These are phyloP conservation scores for Clonostachys rhizophaga DNA, from an alignment of 2,329 filamentous ascomycete genomes.

Conservation along the genomic window DNA sequence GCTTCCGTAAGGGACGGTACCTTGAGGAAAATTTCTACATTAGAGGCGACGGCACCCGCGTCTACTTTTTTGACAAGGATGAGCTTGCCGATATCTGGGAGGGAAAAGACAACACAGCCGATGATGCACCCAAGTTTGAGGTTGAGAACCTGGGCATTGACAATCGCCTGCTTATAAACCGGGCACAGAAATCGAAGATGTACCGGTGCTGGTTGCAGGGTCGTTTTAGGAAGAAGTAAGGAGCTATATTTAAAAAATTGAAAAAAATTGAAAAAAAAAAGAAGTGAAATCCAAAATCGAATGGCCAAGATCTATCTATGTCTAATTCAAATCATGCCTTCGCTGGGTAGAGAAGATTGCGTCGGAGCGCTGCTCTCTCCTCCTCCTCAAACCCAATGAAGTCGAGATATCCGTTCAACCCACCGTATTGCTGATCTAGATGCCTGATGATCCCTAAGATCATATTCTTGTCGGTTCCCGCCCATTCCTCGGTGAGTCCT, in stretches of 20 bases:
- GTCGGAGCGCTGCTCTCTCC: slow-evolving; percentile 33
- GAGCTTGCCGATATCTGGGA: slow-evolving; percentile 80
- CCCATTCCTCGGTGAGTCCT: slow-evolving; percentile 72
- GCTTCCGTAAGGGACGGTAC: slow-evolving; percentile 93
- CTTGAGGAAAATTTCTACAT: slow-evolving; percentile 98
- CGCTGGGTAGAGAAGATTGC: slow-evolving; percentile 33
- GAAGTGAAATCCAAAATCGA: slow-evolving; percentile 2
- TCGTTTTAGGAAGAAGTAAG: slow-evolving; percentile 65
- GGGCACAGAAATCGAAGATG: slow-evolving; percentile 91
- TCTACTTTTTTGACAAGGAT: slow-evolving; percentile 93
- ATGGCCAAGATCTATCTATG: not conserved
- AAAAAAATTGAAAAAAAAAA: not conserved
- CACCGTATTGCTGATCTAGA: slow-evolving; percentile 59
- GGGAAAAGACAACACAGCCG: slow-evolving; percentile 25
- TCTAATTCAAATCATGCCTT: not conserved
- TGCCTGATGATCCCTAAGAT: slow-evolving; percentile 54
- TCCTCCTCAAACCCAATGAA: slow-evolving; percentile 50
- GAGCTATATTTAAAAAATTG: not conserved
- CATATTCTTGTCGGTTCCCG: slow-evolving; percentile 59
- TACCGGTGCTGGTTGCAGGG: slow-evolving; percentile 96
- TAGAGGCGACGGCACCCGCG: slow-evolving; percentile 87
- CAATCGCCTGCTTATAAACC: slow-evolving; percentile 85
- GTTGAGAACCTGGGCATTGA: slow-evolving; percentile 79
- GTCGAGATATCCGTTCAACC: slow-evolving; percentile 61
- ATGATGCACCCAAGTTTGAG: slow-evolving; percentile 48